Base-by-base conservation (phyloP, 192 early-diverging fungal species). In the Umbelopsis isabellina region DNA sequence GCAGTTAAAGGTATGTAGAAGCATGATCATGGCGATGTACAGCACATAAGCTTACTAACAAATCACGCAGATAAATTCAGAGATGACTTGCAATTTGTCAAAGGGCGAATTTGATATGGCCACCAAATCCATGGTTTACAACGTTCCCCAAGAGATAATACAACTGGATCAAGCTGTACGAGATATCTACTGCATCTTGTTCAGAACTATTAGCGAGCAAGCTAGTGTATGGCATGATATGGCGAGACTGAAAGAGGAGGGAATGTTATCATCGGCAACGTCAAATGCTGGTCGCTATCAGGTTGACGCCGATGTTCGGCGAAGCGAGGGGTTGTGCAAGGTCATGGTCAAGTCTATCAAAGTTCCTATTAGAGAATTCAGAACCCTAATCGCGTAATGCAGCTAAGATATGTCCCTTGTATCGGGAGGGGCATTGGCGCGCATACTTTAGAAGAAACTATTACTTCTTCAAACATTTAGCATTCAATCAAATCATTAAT, bases 311-410 rank as follows among this genome's bases (percentile, higher is more conserved):
- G 12, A 61, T 61, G 27, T 61, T 3, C 55, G 18, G 16, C 23
- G 33, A 35, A 30, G 33, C 18, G 55, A 30, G 2, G 55, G 55
- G 5, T 61, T 18, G 13, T 61, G 55, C 30, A 61, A 61, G 33
- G 55, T 61, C 15, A 61, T 61, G 55, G 25, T 61, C 55, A 61
- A 35, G 30, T 35, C 55, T 16, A 61, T 61, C 13, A 61, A 61
- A 16, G 55, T 61, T 18, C 55, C 55, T 16, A 61, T 61, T 11
- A 61, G 55, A 61, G 55, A 61, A 61, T 61, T 61, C 4, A 61
- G 33, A 30, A 30, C 55, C 25, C 55, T 61, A 7, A 61, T 61
- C 30, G 55, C 55, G 55, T 61, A 25, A 61, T 49, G 16, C 4
- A 21, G 18, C 12, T 49, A 49, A 49, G 18, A 49, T 41, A 41